phyloP scores from a whole-genome alignment of 441 rosid species.

The Pelargonium australe region DNA sequence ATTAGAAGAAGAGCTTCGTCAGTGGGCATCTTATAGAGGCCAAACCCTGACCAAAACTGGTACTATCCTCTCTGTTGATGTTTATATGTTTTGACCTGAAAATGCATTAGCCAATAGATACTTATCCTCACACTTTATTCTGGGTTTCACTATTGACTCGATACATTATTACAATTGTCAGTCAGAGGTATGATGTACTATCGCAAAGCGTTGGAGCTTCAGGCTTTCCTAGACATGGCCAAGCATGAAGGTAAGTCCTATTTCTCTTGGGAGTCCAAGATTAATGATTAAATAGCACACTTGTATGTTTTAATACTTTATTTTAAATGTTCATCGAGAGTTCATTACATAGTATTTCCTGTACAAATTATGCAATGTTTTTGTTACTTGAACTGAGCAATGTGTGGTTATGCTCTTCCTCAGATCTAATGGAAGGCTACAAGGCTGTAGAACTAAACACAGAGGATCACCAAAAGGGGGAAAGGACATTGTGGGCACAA shows the following conservation, averaged over 20 bases:
- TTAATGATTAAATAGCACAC: neutral
- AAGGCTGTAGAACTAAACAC: conserved; percentile 77
- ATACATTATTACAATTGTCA: conserved; percentile 30
- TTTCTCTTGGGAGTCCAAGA: no score
- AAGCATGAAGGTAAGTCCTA: conserved; percentile 63
- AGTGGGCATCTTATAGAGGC: conserved; percentile 98
- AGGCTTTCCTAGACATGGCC: conserved; percentile 99
- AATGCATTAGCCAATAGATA: neutral
- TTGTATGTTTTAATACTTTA: neutral
- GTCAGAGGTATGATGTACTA: conserved; percentile 99
- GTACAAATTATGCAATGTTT: conserved; percentile 11
- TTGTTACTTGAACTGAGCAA: conserved; percentile 19
- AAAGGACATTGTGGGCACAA: conserved; percentile 75
- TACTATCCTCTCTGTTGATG: conserved; percentile 25
- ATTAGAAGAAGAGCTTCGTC: conserved; percentile 74
- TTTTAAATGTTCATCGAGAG: neutral
- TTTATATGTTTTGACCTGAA: neutral
- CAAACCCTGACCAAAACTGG: conserved; percentile 98
- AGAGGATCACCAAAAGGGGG: conserved; percentile 65
- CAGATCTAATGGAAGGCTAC: conserved; percentile 97
- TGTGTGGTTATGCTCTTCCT: conserved; percentile 16
- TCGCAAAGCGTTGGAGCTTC: conserved; percentile 97
- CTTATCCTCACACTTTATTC: neutral
- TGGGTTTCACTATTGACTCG: conserved; percentile 16
- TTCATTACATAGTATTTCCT: conserved; percentile 10